These are phyloP conservation scores for Mrakia blollopis DNA, from an alignment of 768 basidiomycete species.

Conservation along the genomic window DNA sequence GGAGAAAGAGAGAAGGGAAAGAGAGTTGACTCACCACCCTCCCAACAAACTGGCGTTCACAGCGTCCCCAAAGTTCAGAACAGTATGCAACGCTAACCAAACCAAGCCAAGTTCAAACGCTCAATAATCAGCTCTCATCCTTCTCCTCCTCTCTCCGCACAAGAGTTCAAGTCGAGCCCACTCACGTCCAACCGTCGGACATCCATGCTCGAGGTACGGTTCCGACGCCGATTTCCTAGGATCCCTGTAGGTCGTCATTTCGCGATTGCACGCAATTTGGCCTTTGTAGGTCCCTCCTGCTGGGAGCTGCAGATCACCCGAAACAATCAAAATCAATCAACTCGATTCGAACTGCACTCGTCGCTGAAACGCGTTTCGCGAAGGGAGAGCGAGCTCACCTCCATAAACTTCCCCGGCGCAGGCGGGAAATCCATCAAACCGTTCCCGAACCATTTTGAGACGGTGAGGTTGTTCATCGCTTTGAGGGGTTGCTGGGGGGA, in stretches of 20 bases:
- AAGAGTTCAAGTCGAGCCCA: slow-evolving; percentile 55
- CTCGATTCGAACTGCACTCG: slow-evolving; percentile 40
- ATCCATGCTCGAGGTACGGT: not conserved
- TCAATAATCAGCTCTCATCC: not conserved
- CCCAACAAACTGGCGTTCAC: slow-evolving; percentile 8
- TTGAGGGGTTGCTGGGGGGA: slow-evolving; percentile 54
- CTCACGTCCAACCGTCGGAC: slow-evolving; percentile 16
- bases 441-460: slow-evolving; percentile 43
- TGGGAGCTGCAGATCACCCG: slow-evolving; percentile 38
- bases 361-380: slow-evolving; percentile 49
- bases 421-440: slow-evolving; percentile 56
- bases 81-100: not conserved
- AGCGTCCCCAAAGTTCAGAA: not conserved
- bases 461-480: slow-evolving; percentile 61
- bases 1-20: not conserved
- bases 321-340: slow-evolving; percentile 33
- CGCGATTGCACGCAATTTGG: slow-evolving; percentile 59
- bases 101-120: not conserved
- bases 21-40: not conserved
- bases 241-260: slow-evolving; percentile 55
- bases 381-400: slow-evolving; percentile 39
- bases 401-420: slow-evolving; percentile 55
- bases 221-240: not conserved
- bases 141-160: slow-evolving; percentile 16
- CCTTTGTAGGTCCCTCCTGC: slow-evolving; percentile 55